A percentile compares a stretch with the other conserved stretches of the same genome.
phyloP scores from a whole-genome alignment of 306 rosid genomes.

The Rosa rugosa region DNA sequence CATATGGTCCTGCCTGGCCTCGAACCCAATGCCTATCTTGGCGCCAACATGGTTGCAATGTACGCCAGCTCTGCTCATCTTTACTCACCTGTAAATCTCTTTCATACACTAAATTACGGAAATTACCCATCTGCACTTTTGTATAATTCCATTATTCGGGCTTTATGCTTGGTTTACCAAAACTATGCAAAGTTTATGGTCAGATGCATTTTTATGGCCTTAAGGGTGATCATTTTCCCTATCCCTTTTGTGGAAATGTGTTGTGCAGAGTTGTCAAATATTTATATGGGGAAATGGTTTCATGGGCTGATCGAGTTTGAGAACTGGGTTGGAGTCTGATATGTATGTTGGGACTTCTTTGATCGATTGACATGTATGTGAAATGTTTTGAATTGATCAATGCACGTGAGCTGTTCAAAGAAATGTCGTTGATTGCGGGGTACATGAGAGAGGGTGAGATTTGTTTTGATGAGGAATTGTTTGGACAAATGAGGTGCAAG shows the following conservation, averaged over 20 bases:
- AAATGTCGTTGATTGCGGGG: constrained; percentile 30
- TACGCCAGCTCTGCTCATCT: constrained; percentile 31
- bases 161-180: constrained; percentile 13
- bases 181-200: constrained; percentile 6
- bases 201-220: too few relatives aligned
- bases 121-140: constrained; percentile 19
- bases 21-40: constrained; percentile 23
- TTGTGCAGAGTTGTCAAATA: too few relatives aligned
- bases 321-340: constrained; percentile 25
- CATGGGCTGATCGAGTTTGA: too few relatives aligned
- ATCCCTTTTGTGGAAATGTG: constrained; percentile 31
- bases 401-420: constrained; percentile 21
- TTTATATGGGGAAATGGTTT: too few relatives aligned
- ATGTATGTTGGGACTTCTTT: constrained; percentile 28
- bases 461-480: constrained; percentile 23
- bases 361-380: constrained; percentile 32
- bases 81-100: constrained; percentile 17
- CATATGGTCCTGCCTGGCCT: constrained; percentile 17
- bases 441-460: constrained; percentile 29
- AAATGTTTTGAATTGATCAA: constrained; percentile 19
- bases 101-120: neutral
- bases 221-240: constrained; percentile 25
- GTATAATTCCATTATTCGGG: constrained; percentile 29
- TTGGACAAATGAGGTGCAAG: constrained; percentile 7
- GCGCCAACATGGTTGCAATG: constrained; percentile 31